phyloP scores from a whole-genome alignment of 2,329 filamentous ascomycete genomes.

The Capronia coronata region DNA sequence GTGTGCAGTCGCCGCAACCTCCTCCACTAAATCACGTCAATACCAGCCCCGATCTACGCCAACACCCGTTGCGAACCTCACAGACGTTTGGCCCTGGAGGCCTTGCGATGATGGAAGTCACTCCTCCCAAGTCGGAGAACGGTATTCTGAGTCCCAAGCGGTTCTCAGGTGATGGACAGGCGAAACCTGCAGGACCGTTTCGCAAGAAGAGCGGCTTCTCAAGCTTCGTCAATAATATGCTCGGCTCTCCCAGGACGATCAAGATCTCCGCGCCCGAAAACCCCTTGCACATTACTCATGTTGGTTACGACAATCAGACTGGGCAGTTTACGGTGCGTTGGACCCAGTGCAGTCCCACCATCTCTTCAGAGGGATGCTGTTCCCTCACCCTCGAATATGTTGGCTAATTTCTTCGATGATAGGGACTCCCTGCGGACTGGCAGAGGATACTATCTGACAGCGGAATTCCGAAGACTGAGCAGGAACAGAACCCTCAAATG shows the following conservation, averaged over 20 bases:
- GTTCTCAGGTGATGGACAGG: constrained; percentile 47
- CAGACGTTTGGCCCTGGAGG: constrained; percentile 40
- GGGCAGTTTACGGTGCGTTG: constrained; percentile 85
- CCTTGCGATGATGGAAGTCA: constrained; percentile 49
- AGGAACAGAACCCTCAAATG: constrained; percentile 90
- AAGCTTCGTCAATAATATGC: constrained; percentile 74
- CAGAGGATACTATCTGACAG: constrained; percentile 91
- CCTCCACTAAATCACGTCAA: constrained; percentile 44
- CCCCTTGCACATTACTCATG: constrained; percentile 94
- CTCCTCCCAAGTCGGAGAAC: constrained; percentile 39
- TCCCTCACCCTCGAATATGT: neutral
- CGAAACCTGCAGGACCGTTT: constrained; percentile 37
- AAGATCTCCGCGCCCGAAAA: constrained; percentile 97
- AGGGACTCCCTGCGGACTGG: constrained; percentile 97
- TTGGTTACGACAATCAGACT: constrained; percentile 92
- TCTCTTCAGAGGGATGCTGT: neutral
- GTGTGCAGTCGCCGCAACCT: constrained; percentile 36
- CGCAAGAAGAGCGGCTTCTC: constrained; percentile 87
- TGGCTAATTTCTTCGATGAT: constrained; percentile 6
- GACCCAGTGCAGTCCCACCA: constrained; percentile 15
- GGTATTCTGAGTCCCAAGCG: constrained; percentile 57
- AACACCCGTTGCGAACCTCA: constrained; percentile 58
- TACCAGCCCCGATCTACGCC: constrained; percentile 50
- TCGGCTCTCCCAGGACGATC: constrained; percentile 80
- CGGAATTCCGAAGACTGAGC: constrained; percentile 91